These are phyloP conservation scores for Cercospora citrullina DNA, from an alignment of 2,329 filamentous ascomycete genomes.

Conservation along the genomic window DNA sequence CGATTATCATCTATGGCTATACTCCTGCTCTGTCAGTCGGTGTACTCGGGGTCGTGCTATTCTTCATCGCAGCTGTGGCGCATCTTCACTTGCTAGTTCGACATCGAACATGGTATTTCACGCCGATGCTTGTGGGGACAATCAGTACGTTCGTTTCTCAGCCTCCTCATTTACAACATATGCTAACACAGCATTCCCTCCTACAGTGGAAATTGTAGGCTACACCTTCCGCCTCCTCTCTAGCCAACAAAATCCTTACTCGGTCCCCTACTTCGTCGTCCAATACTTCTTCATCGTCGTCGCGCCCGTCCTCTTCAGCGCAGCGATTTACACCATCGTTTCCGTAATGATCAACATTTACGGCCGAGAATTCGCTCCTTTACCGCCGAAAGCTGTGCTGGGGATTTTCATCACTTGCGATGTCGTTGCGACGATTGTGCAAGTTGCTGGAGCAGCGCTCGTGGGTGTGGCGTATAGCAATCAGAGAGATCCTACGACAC, in stretches of 20 bases:
- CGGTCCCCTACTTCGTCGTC: constrained; percentile 57
- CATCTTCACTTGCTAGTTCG: constrained; percentile 42
- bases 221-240: constrained; percentile 54
- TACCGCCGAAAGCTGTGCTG: constrained; percentile 52
- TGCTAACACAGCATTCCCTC: not conserved
- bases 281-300: constrained; percentile 63
- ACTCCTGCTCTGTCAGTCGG: constrained; percentile 50
- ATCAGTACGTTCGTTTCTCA: too few relatives aligned
- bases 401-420: constrained; percentile 58
- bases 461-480: constrained; percentile 54
- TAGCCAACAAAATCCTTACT: constrained; percentile 54
- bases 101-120: constrained; percentile 51
- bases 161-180: not conserved
- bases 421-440: constrained; percentile 55
- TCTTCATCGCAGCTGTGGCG: constrained; percentile 44
- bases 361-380: constrained; percentile 46
- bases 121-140: constrained; percentile 48
- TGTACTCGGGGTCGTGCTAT: constrained; percentile 48
- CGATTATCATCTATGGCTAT: constrained; percentile 56
- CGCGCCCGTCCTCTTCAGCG: constrained; percentile 59
- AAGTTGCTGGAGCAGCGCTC: constrained; percentile 56
- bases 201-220: constrained; percentile 51
- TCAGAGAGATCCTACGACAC: constrained; percentile 51
- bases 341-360: constrained; percentile 52
- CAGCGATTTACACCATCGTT: constrained; percentile 58